Base-by-base conservation (phyloP, 768 basidiomycete genomes). In the Hypsizygus marmoreus region DNA sequence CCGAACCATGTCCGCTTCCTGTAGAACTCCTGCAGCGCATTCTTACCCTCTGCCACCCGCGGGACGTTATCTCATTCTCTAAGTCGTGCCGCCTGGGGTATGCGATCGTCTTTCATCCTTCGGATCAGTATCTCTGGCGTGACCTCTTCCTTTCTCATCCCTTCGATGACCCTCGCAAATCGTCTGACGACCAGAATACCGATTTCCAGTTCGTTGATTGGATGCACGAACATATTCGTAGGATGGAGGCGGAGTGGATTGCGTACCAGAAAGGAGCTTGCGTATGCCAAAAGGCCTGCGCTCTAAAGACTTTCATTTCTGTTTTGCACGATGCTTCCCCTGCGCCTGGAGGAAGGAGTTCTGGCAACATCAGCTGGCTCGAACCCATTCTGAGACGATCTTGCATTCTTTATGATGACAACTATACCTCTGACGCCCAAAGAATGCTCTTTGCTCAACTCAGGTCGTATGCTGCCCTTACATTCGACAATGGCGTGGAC, bases 101-200 rank as follows among this genome's bases (percentile, higher is more conserved):
- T 53, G 55, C 58, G 30, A 63, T 86, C 35, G 73, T 86, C 33
- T 78, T 81, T 56, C 59, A 67, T 16, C 49, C 69, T 23, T 48
- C 66, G 22, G 81, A 85, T 64, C 75, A 77, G 36, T 78, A 80
- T 57, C 73, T 91, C 30, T 91, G 86, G 86, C 80, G 82, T 42
- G 68, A 77, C 41, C 68, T 88, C 40, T 88, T 84, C 63, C 75
- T 85, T 29, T 45, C 65, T 17, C 59, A 66, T 36, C 73, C 76
- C 5, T 88, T 87, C 61, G 88, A 90, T 58, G 79, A 85, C 55
- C 84, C 84, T n/a, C 70, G 79, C 45, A 59, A 31, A 57, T 66
- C n/a, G n/a, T 25, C 47, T 39, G 49, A 51, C 16, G 38, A 49
- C 31, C 40, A 24, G 36, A 23, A 14, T 12, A 8, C 28, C 13